Conservation (phyloP, 345 rosid genomes). For the Sonneratia alba region DNA sequence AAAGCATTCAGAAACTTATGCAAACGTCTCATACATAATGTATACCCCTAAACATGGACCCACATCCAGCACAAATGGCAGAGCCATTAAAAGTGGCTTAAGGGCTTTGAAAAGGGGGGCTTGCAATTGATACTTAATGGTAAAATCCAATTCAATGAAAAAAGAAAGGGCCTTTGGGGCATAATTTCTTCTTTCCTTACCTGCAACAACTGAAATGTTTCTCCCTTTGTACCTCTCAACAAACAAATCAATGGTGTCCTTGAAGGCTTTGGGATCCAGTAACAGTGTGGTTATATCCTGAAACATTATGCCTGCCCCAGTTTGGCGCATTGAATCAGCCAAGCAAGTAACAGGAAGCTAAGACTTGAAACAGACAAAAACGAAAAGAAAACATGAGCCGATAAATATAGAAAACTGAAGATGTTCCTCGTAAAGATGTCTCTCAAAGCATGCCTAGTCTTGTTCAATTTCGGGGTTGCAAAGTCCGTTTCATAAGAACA, state of each 20-base stretch:
- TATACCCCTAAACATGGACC: conserved; percentile 19
- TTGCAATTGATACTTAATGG: conserved; percentile 9
- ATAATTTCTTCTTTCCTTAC: conserved; percentile 22
- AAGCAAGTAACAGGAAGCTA: background rate
- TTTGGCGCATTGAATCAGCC: background rate
- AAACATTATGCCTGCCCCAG: conserved; percentile 76
- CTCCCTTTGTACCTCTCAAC: conserved; percentile 83
- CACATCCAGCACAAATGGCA: conserved; percentile 11
- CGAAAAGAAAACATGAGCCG: background rate
- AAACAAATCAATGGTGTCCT: conserved; percentile 81
- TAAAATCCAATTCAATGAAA: conserved; percentile 6
- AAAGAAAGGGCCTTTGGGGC: background rate
- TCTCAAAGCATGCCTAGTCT: too few relatives aligned
- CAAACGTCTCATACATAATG: conserved; percentile 12
- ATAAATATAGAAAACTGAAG: background rate
- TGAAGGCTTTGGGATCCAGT: conserved; percentile 80
- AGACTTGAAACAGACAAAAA: background rate
- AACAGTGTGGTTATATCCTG: conserved; percentile 91
- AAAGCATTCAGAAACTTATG: conserved; percentile 26
- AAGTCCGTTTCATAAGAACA: background rate
- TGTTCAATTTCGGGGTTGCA: background rate
- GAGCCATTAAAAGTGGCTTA: conserved; percentile 9
- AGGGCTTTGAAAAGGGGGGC: background rate
- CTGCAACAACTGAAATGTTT: conserved; percentile 94
- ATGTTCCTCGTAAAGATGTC: background rate